Evolutionary conservation across 345 rosid species (phyloP).

Genomic region (Euclidium syriacum): DNA sequence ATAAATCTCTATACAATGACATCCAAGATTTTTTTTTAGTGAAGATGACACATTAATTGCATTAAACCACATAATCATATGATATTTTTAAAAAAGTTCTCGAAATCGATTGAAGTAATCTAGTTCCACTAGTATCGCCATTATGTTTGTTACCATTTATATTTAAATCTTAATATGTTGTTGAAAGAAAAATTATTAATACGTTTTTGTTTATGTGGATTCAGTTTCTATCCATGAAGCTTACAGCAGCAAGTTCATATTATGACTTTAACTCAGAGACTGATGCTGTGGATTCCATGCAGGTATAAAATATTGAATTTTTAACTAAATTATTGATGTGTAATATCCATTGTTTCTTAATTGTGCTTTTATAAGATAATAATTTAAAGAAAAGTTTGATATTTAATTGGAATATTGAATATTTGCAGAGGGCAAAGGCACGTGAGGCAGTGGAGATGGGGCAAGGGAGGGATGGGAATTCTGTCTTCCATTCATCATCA

Average conservation of each 20-base stretch:
- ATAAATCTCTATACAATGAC: no score
- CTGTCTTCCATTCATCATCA: conserved; percentile 44
- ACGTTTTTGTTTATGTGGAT: neutral
- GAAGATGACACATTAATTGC: no score
- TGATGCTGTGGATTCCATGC: conserved; percentile 56
- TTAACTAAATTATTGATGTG: neutral
- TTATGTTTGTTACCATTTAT: no score
- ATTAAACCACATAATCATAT: no score
- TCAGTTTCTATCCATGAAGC: conserved; percentile 92
- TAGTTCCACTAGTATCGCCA: no score
- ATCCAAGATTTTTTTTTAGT: no score
- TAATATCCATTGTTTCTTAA: neutral
- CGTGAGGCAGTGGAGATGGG: conserved; percentile 54
- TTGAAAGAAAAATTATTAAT: no score
- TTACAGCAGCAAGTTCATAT: conserved; percentile 66
- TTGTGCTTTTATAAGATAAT: neutral
- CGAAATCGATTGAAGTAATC: no score
- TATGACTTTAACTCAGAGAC: conserved; percentile 70
- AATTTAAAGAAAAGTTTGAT: neutral
- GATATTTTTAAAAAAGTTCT: no score
- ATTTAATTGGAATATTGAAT: neutral
- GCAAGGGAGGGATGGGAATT: conserved; percentile 44
- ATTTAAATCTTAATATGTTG: no score
- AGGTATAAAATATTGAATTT: conserved; percentile 13
- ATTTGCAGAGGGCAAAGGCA: conserved; percentile 52